Base-by-base conservation (phyloP, 2,329 filamentous ascomycete species). In the Macrophomina tecta region DNA sequence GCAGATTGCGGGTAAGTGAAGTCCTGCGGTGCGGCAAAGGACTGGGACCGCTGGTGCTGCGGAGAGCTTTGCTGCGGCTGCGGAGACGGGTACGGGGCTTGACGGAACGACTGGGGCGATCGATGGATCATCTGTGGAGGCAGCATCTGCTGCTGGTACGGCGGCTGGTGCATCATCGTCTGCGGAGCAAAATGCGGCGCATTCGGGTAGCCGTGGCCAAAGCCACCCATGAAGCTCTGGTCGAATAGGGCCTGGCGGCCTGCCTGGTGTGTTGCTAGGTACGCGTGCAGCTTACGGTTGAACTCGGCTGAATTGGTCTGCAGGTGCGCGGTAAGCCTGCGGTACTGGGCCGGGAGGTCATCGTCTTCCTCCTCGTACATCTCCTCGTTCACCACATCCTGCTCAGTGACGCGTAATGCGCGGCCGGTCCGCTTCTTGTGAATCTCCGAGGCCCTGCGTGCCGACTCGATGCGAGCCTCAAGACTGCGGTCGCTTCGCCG, bases 311-410 rank as follows among this genome's bases (percentile, higher is more conserved):
- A 88, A 16, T 81, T 82, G 1, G 86, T 89, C 70, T 88, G 84
- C 67, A 91, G 80, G 71, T 89, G 85, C 3, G 87, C 83, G 14
- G 87, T 87, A 38, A 92, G 80, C 14, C 87, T 82, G 67, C 88
- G 84, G 74, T 89, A 91, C 64, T 88, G 87, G 68, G 87, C 84
- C 0, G 90, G 89, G 30, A 92, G 76, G 66, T 94, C 91, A 71
- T 97, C 92, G 64, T 97, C 93, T 74, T 97, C 92, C 78, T 97
- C 94, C 74, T 97, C 93, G 75, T 97, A 97, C 92, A 97, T 97
- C 77, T 96, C 93, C 77, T 97, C 94, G 69, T 92, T 93, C 71
- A 91, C 83, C 12, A 97, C 93, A 79, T 95, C 93, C 73, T 95
- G 87, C 77, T 94, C 91, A 32, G 90, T 93, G 67, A 97, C 91